Evolutionary conservation across 805 yeast species (phyloP), one percentile per base, ranked within the genome.

Genomic region (Lipomyces orientalis): DNA sequence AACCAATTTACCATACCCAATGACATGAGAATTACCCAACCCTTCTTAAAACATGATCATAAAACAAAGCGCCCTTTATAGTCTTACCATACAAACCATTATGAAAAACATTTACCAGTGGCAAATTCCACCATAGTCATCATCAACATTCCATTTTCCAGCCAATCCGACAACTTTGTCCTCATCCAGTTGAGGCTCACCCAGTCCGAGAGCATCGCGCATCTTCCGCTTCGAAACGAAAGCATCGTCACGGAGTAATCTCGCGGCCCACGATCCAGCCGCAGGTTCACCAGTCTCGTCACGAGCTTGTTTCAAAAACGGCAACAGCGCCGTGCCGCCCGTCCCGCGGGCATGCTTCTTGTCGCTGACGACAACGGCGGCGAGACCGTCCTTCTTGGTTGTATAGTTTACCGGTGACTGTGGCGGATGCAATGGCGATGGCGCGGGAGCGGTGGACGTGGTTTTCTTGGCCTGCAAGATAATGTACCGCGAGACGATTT

Each of bases 251-350:
- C 75, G 73, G 54, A 81, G 74, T 46, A 81, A 64, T 69, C 94
- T 84, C 75, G 86, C 87, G 76, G 97, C 97, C 98, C 98, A 93
- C 59, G 82, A 84, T 64, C 97, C 94, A 33, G 97, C 97, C 29
- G 97, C 97, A 12, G 93, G 87, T 73, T 90, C 95, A 55, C 97
- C 97, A 1, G 97, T 93, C 77, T 93, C 98, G 79, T 93, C 98
- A 78, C 98, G 86, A 73, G 97, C 94, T 79, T 94, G 98, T 78
- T 93, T 93, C 76, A 93, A 83, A 80, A 93, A 94, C 34, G 97
- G 97, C 66, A 93, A 84, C 74, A 93, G 82, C 0, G 96, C 88
- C 0, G 98, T 93, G 57, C 98, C 98, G 25, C 98, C 98, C 0
- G 98, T 93, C 16, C 98, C 98, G 73, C 87, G 86, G 71, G 85